Evolutionary conservation across 495 filamentous ascomycete genomes (phyloP), one percentile per base, ranked within the genome.

Genomic region (Physcia stellaris): DNA sequence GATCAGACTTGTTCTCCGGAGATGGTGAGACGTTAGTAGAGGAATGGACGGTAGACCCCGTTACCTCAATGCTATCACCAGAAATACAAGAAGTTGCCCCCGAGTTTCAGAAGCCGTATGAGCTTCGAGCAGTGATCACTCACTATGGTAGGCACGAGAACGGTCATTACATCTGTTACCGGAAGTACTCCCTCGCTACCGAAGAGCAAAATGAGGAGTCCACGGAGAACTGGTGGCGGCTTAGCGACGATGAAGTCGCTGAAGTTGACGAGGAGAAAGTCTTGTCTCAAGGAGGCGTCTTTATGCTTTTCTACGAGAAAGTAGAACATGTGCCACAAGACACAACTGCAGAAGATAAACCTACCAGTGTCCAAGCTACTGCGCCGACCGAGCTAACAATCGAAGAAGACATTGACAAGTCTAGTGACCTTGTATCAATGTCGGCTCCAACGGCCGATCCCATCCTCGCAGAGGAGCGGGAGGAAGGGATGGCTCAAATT

Each of bases 221-320:
- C 32, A 22, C 49, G 1, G 56, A 67, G 26, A 56, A 67, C 15
- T 94, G 86, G 86, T 94, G 81, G 75, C 64, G 79, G 10, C 61
- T 94, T 12, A 93, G 85, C 54, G 86, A 94, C 51, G 80, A 92
- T 31, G 74, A 81, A 39, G 86, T 94, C 6, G 68, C 60, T 42
- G 68, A 70, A 46, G 84, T 85, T 37, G 67, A 68, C 15, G 86
- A 94, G 57, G 62, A 69, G 10, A 67, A 67, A 23, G 87, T 90
- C 0, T 67, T 94, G 37, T 63, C 59, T 2, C 83, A 88, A 48
- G 73, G 77, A n/a, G 86, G 81, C 11, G 88, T 80, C 1, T 96
- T 95, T 50, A 95, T 98, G 88, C 66, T 96, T 6, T 95, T 98
- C 59, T 98, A 96, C 50, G 90, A 98, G 43, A 41, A 38, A 36